Conservation (phyloP, 2,329 filamentous ascomycete genomes). For the Penicillium sp. region DNA sequence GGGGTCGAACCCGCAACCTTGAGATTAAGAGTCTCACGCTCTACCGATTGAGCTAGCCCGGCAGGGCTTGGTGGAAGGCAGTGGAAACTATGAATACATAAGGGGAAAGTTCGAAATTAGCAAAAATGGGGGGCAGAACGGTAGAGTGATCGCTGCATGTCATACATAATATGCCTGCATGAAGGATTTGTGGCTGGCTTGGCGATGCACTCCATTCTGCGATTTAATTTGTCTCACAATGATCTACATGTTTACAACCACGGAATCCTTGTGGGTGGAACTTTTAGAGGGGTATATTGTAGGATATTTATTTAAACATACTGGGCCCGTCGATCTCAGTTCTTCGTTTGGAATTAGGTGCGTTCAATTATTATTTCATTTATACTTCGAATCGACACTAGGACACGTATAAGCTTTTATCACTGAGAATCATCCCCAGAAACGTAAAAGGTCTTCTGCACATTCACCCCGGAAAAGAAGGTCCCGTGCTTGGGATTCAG, state of each 20-base stretch:
- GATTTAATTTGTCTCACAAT: not conserved
- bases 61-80: slow-evolving; percentile 23
- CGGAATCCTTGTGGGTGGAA: not conserved
- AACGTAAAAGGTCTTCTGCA: slow-evolving; percentile 36
- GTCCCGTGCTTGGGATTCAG: slow-evolving; percentile 29
- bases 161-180: not conserved
- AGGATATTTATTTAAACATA: not conserved
- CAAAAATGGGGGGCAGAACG: not conserved
- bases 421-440: slow-evolving; percentile 22
- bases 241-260: not conserved
- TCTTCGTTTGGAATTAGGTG: not conserved
- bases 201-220: not conserved
- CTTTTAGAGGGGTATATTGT: not conserved
- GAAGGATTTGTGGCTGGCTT: not conserved
- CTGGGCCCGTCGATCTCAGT: not conserved
- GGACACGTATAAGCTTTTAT: not conserved
- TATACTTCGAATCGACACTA: not conserved
- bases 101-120: not conserved
- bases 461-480: slow-evolving; percentile 30
- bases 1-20: slow-evolving; percentile 44
- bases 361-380: not conserved
- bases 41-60: slow-evolving; percentile 53
- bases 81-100: not conserved
- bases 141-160: not conserved
- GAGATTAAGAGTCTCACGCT: slow-evolving; percentile 52